phyloP scores from a whole-genome alignment of 208 protist genomes.

The Acanthamoeba lenticulata region DNA sequence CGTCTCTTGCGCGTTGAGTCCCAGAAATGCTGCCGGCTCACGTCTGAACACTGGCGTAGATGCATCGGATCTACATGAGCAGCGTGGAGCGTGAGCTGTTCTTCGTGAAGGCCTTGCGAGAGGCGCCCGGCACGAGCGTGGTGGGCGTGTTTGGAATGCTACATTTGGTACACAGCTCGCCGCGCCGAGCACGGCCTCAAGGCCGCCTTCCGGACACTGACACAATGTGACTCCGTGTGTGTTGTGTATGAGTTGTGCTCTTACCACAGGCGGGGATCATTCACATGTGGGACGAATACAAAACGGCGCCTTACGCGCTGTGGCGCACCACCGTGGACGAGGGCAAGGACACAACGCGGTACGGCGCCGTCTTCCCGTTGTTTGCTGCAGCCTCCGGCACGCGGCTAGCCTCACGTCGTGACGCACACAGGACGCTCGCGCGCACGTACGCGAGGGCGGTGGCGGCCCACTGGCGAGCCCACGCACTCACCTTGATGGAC shows the following conservation, averaged over 20 bases:
- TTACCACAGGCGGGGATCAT: not conserved
- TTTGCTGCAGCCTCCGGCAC: too few relatives aligned
- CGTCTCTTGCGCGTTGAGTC: not conserved
- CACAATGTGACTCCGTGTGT: not conserved
- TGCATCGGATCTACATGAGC: not conserved
- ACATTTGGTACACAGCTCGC: not conserved
- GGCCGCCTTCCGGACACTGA: too few relatives aligned
- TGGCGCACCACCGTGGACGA: not conserved
- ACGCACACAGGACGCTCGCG: not conserved
- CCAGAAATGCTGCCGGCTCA: not conserved
- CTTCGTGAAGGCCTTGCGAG: not conserved
- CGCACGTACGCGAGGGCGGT: not conserved
- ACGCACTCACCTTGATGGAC: too few relatives aligned
- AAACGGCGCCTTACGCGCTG: not conserved
- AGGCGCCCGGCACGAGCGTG: not conserved
- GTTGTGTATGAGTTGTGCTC: not conserved
- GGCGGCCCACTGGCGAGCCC: not conserved
- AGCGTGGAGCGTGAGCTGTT: not conserved
- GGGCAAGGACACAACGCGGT: not conserved
- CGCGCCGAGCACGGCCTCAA: too few relatives aligned
- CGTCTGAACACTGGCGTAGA: too few relatives aligned
- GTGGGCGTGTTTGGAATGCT: not conserved
- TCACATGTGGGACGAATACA: not conserved
- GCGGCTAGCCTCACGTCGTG: too few relatives aligned
- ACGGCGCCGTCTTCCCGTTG: too few relatives aligned